These are phyloP conservation scores for Pseudogymnoascus sp. DNA, from an alignment of 2,329 filamentous ascomycete genomes.

Conservation along the genomic window DNA sequence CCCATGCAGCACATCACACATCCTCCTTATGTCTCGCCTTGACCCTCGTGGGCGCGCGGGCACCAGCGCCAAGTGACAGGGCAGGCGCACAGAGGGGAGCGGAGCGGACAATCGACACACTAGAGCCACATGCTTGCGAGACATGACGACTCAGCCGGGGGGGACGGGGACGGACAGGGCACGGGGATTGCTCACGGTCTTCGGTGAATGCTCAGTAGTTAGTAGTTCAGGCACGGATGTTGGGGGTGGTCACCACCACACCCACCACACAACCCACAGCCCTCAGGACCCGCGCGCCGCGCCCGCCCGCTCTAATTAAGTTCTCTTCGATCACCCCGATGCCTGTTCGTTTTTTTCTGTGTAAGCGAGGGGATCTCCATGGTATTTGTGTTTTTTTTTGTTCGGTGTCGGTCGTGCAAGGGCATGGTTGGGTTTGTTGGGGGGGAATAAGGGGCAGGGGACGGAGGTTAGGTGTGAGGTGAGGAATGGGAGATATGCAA, in stretches of 20 bases:
- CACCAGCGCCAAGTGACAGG: not conserved
- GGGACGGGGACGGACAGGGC: not conserved
- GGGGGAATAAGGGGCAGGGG: no score
- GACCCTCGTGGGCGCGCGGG: not conserved
- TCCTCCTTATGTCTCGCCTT: not conserved
- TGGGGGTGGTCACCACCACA: no score
- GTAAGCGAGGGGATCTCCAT: not conserved
- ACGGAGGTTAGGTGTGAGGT: no score
- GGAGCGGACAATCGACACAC: not conserved
- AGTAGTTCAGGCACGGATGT: not conserved
- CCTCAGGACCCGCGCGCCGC: not conserved
- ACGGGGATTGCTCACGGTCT: not conserved
- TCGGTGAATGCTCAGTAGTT: not conserved
- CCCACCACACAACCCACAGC: no score
- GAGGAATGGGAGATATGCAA: not conserved
- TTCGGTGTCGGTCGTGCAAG: no score
- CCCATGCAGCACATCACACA: conserved; percentile 5
- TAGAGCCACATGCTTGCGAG: conserved; percentile 1
- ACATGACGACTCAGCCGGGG: not conserved
- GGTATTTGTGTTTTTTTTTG: not conserved
- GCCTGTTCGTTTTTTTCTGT: not conserved
- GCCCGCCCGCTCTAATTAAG: not conserved
- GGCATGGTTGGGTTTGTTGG: no score
- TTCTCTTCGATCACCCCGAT: not conserved
- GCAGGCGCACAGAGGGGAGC: not conserved